Evolutionary conservation across 2,329 filamentous ascomycete species (phyloP).

Genomic region (Ascochyta viciae-villosae): DNA sequence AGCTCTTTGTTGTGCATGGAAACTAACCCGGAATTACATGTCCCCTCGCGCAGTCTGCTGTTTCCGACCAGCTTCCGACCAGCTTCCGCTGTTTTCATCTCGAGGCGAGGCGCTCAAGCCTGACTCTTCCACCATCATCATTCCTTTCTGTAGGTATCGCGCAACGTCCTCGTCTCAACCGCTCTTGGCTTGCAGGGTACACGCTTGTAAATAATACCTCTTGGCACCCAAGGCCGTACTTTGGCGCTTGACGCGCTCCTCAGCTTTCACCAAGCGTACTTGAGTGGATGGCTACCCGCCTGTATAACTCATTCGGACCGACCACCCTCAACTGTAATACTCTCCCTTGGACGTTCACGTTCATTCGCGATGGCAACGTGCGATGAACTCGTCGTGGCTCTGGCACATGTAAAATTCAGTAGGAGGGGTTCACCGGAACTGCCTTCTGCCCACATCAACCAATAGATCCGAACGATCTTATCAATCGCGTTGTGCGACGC

Average conservation of each 20-base stretch:
- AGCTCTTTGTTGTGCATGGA: conserved; percentile 8
- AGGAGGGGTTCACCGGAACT: not conserved
- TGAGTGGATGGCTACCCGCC: conserved; percentile 5
- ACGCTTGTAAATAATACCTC: conserved; percentile 7
- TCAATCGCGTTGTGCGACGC: conserved; percentile 10
- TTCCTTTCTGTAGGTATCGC: not conserved
- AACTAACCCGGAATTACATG: conserved; percentile 11
- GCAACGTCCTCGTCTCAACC: not conserved
- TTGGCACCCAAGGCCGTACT: not conserved
- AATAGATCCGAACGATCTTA: conserved; percentile 13
- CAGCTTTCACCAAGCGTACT: not conserved
- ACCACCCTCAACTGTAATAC: not conserved
- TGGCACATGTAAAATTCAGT: not conserved
- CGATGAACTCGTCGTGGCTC: not conserved
- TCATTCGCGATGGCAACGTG: not conserved
- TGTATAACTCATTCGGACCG: conserved; percentile 11
- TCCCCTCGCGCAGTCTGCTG: conserved; percentile 14
- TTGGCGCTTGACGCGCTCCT: conserved; percentile 13
- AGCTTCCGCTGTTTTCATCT: conserved; percentile 1
- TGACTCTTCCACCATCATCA: not conserved
- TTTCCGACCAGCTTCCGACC: conserved; percentile 3
- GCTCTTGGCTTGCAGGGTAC: conserved; percentile 1
- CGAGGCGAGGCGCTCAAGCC: conserved; percentile 6
- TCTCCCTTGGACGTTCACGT: not conserved
- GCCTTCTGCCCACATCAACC: not conserved